A percentile compares a stretch with the other conserved stretches of the same genome.
phyloP scores from a whole-genome alignment of 805 yeast genomes.

The Saccharomyces jurei region DNA sequence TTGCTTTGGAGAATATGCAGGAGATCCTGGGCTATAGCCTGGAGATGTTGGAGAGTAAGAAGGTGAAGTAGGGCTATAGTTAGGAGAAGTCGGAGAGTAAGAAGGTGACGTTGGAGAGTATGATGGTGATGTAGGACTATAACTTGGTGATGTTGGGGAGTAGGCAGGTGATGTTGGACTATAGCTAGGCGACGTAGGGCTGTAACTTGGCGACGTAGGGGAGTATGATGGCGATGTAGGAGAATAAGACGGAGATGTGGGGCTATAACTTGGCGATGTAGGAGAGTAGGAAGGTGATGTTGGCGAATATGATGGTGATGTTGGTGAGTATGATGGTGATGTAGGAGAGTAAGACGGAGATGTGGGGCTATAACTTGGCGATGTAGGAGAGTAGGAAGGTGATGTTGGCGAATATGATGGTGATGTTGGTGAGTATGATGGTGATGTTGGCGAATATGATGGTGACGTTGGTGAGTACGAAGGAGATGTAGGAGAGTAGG shows the following conservation, averaged over 20 bases:
- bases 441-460: slow-evolving; percentile 65
- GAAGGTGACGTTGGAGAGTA: slow-evolving; percentile 56
- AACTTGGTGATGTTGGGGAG: slow-evolving; percentile 54
- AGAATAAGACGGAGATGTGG: slow-evolving; percentile 51
- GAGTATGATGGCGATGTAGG: slow-evolving; percentile 51
- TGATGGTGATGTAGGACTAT: slow-evolving; percentile 40
- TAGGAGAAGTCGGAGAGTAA: slow-evolving; percentile 65
- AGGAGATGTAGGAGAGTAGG: slow-evolving; percentile 77
- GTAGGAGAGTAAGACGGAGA: slow-evolving; percentile 63
- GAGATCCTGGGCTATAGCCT: slow-evolving; percentile 62
- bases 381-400: slow-evolving; percentile 60
- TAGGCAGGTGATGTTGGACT: slow-evolving; percentile 58
- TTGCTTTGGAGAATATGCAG: slow-evolving; percentile 45
- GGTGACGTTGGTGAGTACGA: slow-evolving; percentile 76
- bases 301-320: slow-evolving; percentile 67
- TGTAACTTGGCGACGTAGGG: slow-evolving; percentile 42
- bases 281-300: slow-evolving; percentile 62
- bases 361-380: slow-evolving; percentile 61
- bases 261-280: slow-evolving; percentile 47
- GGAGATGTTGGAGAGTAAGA: slow-evolving; percentile 33
- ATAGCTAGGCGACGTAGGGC: slow-evolving; percentile 62
- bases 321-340: slow-evolving; percentile 63
- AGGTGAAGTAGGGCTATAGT: slow-evolving; percentile 72
- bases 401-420: slow-evolving; percentile 73
- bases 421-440: slow-evolving; percentile 71